These are phyloP conservation scores for Saturnispora ahearnii DNA, from an alignment of 805 yeast species.

Conservation along the genomic window DNA sequence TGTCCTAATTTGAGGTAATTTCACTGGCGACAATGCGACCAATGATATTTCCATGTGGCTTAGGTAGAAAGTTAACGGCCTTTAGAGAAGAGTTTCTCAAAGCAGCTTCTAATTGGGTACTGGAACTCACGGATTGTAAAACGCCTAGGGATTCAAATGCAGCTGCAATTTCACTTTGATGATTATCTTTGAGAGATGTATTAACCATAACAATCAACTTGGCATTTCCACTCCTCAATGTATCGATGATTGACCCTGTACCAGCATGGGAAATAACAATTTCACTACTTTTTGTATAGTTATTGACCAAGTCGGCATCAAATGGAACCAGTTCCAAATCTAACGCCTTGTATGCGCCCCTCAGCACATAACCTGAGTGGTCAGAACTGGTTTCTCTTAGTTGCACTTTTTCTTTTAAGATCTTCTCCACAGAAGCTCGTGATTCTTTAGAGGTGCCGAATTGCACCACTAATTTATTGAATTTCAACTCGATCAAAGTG, in stretches of 20 bases:
- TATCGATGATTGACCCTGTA: conserved; percentile 85
- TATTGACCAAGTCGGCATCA: conserved; percentile 31
- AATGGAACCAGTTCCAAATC: conserved; percentile 36
- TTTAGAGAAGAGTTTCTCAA: neutral
- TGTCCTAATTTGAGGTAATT: neutral
- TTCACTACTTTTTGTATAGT: conserved; percentile 38
- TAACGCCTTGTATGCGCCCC: neutral
- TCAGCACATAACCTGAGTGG: neutral
- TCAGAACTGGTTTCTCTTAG: neutral
- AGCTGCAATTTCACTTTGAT: conserved; percentile 70
- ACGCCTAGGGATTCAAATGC: conserved; percentile 34
- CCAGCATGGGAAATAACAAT: conserved; percentile 83
- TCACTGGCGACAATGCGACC: neutral
- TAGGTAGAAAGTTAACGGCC: neutral
- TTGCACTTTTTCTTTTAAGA: neutral
- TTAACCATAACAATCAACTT: conserved; percentile 66
- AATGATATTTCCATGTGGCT: neutral
- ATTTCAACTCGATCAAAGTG: conserved; percentile 30
- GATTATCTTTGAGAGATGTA: conserved; percentile 72
- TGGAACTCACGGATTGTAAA: conserved; percentile 10
- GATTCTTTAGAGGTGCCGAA: conserved; percentile 36
- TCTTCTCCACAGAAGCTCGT: neutral
- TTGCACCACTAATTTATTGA: conserved; percentile 41
- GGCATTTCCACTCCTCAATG: conserved; percentile 35
- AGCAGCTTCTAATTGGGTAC: neutral